Conservation (phyloP, 768 basidiomycete genomes). For the Hygrocybe punicea region DNA sequence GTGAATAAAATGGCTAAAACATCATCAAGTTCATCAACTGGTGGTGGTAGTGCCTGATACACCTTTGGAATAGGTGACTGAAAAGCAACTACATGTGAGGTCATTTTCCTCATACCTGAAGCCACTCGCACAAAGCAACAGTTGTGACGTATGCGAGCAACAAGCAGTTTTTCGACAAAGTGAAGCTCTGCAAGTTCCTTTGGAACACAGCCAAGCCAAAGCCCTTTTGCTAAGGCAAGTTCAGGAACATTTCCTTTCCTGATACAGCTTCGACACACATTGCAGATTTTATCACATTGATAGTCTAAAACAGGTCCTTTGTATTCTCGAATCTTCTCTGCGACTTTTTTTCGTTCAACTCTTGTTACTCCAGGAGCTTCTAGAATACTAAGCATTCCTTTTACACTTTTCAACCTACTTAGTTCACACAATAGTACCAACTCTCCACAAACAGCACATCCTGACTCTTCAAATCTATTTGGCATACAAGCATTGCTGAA, state of each 20-base stretch:
- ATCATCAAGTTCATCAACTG: slow-evolving; percentile 30
- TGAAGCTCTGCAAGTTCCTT: slow-evolving; percentile 18
- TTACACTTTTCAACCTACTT: slow-evolving; percentile 7
- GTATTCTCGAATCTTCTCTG: slow-evolving; percentile 8
- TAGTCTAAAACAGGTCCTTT: slow-evolving; percentile 17
- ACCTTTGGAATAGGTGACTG: slow-evolving; percentile 30
- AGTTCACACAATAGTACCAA: slow-evolving; percentile 10
- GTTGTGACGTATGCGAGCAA: slow-evolving; percentile 24
- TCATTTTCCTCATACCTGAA: slow-evolving; percentile 16
- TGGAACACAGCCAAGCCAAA: slow-evolving; percentile 35
- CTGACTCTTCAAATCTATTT: slow-evolving; percentile 22
- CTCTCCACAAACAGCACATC: slow-evolving; percentile 34
- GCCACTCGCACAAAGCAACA: slow-evolving; percentile 25
- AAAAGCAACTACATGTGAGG: slow-evolving; percentile 20
- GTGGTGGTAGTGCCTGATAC: slow-evolving; percentile 32
- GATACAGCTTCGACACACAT: neutral
- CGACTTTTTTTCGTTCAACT: slow-evolving; percentile 1
- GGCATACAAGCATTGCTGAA: slow-evolving; percentile 2
- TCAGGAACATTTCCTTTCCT: slow-evolving; percentile 6
- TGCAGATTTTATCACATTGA: slow-evolving; percentile 9
- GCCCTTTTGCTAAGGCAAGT: slow-evolving; percentile 26
- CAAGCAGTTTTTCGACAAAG: slow-evolving; percentile 27
- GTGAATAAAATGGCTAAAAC: slow-evolving; percentile 34
- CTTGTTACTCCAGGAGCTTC: slow-evolving; percentile 4
- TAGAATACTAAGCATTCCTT: slow-evolving; percentile 4